These are phyloP conservation scores for Linum usitatissimum DNA, from an alignment of 345 rosid species.

Conservation along the genomic window DNA sequence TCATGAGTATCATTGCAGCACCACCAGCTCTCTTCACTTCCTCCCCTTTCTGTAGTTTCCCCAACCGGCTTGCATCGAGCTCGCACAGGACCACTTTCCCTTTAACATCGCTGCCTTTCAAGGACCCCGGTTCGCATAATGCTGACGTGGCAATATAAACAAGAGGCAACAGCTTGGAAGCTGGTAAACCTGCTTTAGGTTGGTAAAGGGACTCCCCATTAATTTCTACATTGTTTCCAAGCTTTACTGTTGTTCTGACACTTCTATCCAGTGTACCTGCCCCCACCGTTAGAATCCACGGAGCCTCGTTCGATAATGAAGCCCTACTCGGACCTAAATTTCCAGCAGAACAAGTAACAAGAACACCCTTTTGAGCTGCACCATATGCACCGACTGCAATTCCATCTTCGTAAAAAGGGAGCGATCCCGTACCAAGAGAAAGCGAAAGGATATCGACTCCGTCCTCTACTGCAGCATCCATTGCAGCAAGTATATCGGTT, in stretches of 20 bases:
- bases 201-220: neutral
- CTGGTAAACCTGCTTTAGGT: neutral
- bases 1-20: constrained; percentile 6
- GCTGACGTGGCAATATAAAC: neutral
- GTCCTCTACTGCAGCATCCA: constrained; percentile 3
- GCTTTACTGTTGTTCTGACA: neutral
- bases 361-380: neutral
- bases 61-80: neutral
- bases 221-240: neutral
- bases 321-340: neutral
- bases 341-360: neutral
- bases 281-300: neutral
- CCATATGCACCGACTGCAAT: neutral
- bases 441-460: neutral
- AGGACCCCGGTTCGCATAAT: neutral
- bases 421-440: neutral
- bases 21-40: neutral
- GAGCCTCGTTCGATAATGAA: neutral
- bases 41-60: neutral
- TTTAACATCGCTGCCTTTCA: neutral
- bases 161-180: neutral
- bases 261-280: neutral
- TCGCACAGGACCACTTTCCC: neutral
- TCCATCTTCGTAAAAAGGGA: neutral
- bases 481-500: neutral